Base-by-base conservation (phyloP, 306 rosid genomes). In the Parietaria judaica region DNA sequence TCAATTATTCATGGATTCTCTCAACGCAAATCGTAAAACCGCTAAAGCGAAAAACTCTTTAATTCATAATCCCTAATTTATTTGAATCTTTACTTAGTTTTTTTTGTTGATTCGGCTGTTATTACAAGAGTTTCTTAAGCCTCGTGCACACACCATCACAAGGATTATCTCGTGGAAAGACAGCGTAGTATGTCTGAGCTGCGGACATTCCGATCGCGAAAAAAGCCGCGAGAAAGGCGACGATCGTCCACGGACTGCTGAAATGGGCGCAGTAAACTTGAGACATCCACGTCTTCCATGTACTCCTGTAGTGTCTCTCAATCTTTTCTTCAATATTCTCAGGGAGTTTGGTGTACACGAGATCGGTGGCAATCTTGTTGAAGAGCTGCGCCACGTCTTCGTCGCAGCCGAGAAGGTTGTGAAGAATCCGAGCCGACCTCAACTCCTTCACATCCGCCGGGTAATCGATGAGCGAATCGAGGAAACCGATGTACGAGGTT, bases 401-500 rank as follows among this genome's bases (percentile, higher is more conserved):
- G 16, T 79, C 79, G 39, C 77, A 73, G 11, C 84, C 80, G 11
- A 73, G 71, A 0, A 6, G 37, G 51, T 78, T 78, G 9, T 50
- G 10, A 14, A 80, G 69, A 10, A 80, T 14, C 0, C 14, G 1
- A 5, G 72, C 57, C 3, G 56, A 41, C 39, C 74, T 67, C 3
- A 71, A 44, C 36, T 54, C 23, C 52, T 65, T 75, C 5, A 80
- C 79, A 41, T 76, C 76, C 0, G 63, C 37, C 1, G 81, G 37
- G 12, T 75, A 39, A 61, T 83, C 80, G 5, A 75, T 80, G 43
- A 83, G 78, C 0, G 81, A 67, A 63, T 64, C 78, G 1, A 83
- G 17, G 54, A 83, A 75, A 0, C 49, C 41, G 0, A 58, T 34
- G 17, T 36, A 83, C 3, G 75, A 76, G 66, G 70, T 55, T 11